Evolutionary conservation across 305 asterid genomes (phyloP).

Genomic region (Plantago rigida): DNA sequence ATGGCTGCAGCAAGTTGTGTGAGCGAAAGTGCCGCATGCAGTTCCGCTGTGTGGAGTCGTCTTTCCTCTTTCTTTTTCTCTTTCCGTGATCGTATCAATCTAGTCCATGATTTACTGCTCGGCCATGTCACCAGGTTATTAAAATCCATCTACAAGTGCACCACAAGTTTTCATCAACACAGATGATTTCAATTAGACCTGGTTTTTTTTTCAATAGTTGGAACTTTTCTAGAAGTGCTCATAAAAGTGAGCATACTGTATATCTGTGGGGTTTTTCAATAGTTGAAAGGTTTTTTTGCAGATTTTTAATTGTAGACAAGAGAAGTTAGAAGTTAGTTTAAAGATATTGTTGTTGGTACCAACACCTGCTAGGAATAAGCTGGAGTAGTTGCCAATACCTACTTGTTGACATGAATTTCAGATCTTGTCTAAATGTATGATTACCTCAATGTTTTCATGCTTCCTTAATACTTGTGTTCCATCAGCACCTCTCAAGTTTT

Average conservation of each 20-base stretch:
- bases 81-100: conserved; percentile 33
- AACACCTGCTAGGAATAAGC: too few species aligned
- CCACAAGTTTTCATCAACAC: not conserved
- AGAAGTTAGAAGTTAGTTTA: not conserved
- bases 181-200: not conserved
- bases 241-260: too few species aligned
- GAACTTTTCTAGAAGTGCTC: too few species aligned
- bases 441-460: conserved; percentile 35
- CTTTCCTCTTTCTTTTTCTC: conserved; percentile 45
- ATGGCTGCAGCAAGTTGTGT: conserved; percentile 65
- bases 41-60: conserved; percentile 44
- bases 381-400: too few species aligned
- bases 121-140: conserved; percentile 38
- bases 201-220: not conserved
- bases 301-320: not conserved
- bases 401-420: not conserved
- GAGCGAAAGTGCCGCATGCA: conserved; percentile 60
- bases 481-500: conserved; percentile 9
- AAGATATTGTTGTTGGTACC: too few species aligned
- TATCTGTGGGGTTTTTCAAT: too few species aligned
- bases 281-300: too few species aligned
- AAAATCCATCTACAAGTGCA: conserved; percentile 29
- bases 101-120: conserved; percentile 27
- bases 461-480: conserved; percentile 21
- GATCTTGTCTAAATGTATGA: conserved; percentile 6